A percentile compares a stretch with the other conserved stretches of the same genome.
Conservation (phyloP, 139 green algal species). For the Marvania coccoides region DNA sequence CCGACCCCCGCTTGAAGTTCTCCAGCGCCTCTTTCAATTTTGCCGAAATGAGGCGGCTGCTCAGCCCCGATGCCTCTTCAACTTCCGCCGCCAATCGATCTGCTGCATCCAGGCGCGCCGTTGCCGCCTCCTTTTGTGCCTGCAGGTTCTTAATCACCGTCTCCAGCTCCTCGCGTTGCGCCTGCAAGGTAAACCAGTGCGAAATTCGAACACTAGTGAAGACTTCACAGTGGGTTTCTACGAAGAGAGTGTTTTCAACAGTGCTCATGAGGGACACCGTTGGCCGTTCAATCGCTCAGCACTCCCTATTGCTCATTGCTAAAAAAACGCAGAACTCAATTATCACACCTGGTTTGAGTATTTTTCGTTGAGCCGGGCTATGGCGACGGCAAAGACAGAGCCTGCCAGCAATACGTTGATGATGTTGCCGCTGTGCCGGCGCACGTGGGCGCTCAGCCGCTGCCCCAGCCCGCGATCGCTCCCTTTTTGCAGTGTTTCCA, state of each 20-base stretch:
- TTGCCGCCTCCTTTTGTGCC: neutral
- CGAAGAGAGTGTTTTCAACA: too few relatives aligned
- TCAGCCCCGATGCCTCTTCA: neutral
- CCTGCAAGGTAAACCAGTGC: neutral
- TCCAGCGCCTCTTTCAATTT: neutral
- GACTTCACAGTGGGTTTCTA: too few relatives aligned
- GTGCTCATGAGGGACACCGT: too few relatives aligned
- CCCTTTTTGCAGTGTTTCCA: slow-evolving; percentile 22
- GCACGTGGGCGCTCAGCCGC: slow-evolving; percentile 19
- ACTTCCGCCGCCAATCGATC: neutral
- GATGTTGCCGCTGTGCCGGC: slow-evolving; percentile 12
- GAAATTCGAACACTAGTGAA: too few relatives aligned
- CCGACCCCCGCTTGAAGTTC: neutral
- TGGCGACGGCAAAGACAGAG: slow-evolving; percentile 30
- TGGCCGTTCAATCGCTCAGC: too few relatives aligned
- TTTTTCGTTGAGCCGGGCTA: slow-evolving; percentile 28
- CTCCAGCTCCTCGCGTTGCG: neutral
- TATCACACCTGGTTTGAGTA: slow-evolving; percentile 2
- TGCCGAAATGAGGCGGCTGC: neutral
- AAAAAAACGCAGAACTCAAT: neutral
- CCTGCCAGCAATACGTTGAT: slow-evolving; percentile 26
- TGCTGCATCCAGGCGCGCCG: neutral
- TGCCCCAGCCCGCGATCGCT: neutral
- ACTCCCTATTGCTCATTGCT: too few relatives aligned
- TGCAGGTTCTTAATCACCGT: neutral